Evolutionary conservation across 1,139 yeast genomes (phyloP), one percentile per base, ranked within the genome.

Genomic region (Debaryomyces sp.): DNA sequence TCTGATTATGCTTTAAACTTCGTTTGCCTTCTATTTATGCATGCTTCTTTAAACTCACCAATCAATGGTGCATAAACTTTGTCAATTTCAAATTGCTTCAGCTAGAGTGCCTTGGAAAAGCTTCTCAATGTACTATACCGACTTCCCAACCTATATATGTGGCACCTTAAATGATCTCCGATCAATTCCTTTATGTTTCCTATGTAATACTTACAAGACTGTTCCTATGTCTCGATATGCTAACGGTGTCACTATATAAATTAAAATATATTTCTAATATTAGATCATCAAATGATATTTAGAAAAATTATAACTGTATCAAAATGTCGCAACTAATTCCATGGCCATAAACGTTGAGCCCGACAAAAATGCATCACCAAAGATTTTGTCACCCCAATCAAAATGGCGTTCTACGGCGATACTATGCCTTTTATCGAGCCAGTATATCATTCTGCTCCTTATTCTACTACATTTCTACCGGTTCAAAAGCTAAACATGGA

Each of bases 11-110:
- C 13, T 27, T 27, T 27, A 12, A 18, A 23, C 13, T 18, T 32
- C 5, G 26, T 12, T 15, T 29, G 6, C 4, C 13, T 5, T 41
- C 29, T 41, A 41, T 32, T 40, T 27, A 21, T 17, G 12, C 43
- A 41, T 41, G 21, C 43, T 39, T 27, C 34, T 41, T 21, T 29
- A 30, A n/a, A 15, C 15, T n/a, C 29, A 41, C 43, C 36, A 18
- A 29, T n/a, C 10, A 30, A 30, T 41, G 27, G 43, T 29, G 10
- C 15, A 39, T 29, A 27, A 30, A 41, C 32, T 30, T 13, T 15
- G 17, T 30, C 36, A 30, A 30, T 30, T 30, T 21, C 42, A 27
- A 39, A 27, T 26, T 39, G 24, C 35, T 27, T 27, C 34, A 13
- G 15, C 23, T 15, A 4, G 32, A 13, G 18, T 36, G 40, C 41